Conservation (phyloP, 805 yeast genomes). For the Cyberlindnera misumaiensis region DNA sequence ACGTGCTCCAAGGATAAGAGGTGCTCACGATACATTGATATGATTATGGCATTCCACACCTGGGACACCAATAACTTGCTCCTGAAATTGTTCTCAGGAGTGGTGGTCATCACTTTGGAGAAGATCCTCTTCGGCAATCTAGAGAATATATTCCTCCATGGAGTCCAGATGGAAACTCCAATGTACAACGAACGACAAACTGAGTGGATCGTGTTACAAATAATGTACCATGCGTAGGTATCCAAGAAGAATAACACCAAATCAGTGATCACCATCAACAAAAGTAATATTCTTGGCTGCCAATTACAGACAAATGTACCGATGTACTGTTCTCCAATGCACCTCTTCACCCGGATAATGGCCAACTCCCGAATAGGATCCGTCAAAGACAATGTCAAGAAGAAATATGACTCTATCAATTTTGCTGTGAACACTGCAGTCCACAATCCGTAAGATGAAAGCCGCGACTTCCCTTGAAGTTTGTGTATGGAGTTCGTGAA, state of each 20-base stretch:
- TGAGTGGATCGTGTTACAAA: constrained; percentile 72
- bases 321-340: constrained; percentile 54
- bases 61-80: constrained; percentile 96
- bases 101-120: constrained; percentile 49
- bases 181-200: constrained; percentile 62
- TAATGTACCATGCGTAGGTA: constrained; percentile 80
- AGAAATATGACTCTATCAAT: constrained; percentile 72
- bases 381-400: constrained; percentile 60
- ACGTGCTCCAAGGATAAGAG: constrained; percentile 96
- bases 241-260: constrained; percentile 68
- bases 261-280: constrained; percentile 52
- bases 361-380: constrained; percentile 70
- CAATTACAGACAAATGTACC: constrained; percentile 46
- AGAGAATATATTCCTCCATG: constrained; percentile 78
- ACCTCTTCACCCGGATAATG: constrained; percentile 44
- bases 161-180: constrained; percentile 83
- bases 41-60: constrained; percentile 97
- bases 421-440: constrained; percentile 58
- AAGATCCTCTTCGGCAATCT: constrained; percentile 70
- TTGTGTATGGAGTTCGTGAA: constrained; percentile 57
- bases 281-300: constrained; percentile 52
- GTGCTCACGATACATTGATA: constrained; percentile 99
- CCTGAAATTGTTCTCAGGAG: constrained; percentile 88
- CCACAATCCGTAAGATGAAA: constrained; percentile 69
- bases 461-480: constrained; percentile 44